Base-by-base conservation (phyloP, 495 filamentous ascomycete species). In the Penicillium malachiteum region DNA sequence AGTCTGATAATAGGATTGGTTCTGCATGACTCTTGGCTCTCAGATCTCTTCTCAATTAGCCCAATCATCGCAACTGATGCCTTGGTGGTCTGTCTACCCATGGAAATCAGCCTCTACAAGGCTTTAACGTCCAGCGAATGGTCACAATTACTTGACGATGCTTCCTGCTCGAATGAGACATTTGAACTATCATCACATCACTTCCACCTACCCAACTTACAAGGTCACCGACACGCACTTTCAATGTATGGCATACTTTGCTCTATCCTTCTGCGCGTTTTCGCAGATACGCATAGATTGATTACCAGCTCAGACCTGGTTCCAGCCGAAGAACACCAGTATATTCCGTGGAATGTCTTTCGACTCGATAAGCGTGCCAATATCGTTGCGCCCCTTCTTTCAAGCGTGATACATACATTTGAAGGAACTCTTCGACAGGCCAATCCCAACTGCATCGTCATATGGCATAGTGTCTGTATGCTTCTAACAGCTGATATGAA, bases 391-490 rank as follows among this genome's bases (percentile, higher is more conserved):
- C 50, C 50, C 17, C 32, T 54, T 13, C 40, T 54, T 8, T 46
- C 34, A 0, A 16, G 16, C 11, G 30, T 45, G 14, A 48, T 58
- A 14, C 17, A 45, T 7, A 9, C 38, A 7, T 58, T 53, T 18
- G 39, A 54, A 0, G 10, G 38, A 31, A 58, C 37, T 18, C 30
- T 58, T 21, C 14, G 40, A 10, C 32, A 45, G 7, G 40, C 51
- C 5, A 59, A 59, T 26, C 56, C 50, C 14, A 59, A 59, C 33
- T 50, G 56, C 18, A 59, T 59, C 13, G 39, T 54, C 7, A 59
- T 59, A 18, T 59, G 56, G 51, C 51, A 59, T 17, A 54, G 56
- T 21, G 40, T 41, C 10, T 59, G 56, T 18, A 59, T 59, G 16
- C 26, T 47, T 1, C 5, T 54, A 13, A 46, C 44, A 1, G 40